These are phyloP conservation scores for Aspergillus ellipticus DNA, from an alignment of 495 filamentous ascomycete genomes.

Conservation along the genomic window DNA sequence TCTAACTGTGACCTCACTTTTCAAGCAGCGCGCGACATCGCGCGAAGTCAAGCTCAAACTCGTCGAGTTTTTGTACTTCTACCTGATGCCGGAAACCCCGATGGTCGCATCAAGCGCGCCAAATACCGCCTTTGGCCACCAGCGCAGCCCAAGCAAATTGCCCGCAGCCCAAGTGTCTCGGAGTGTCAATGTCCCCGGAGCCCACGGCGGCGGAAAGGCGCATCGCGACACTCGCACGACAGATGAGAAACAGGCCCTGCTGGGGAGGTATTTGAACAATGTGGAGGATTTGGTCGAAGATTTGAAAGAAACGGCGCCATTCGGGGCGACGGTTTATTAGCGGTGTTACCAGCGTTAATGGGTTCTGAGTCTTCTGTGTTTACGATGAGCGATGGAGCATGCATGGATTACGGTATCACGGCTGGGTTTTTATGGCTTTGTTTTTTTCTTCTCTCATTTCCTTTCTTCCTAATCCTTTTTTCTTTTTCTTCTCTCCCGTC, in stretches of 20 bases:
- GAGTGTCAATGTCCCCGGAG: conserved; percentile 37
- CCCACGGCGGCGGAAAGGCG: conserved; percentile 29
- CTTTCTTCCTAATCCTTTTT: conserved; percentile 16
- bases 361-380: conserved; percentile 8
- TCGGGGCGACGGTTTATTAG: conserved; percentile 44
- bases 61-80: conserved; percentile 96
- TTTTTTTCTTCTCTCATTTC: conserved; percentile 16
- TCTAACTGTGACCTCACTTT: conserved; percentile 86
- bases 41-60: conserved; percentile 89
- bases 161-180: conserved; percentile 35
- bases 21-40: conserved; percentile 76
- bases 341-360: conserved; percentile 7
- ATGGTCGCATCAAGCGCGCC: conserved; percentile 40
- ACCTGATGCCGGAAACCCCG: conserved; percentile 88
- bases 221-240: conserved; percentile 61
- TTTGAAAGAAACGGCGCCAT: conserved; percentile 68
- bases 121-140: conserved; percentile 43
- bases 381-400: conserved; percentile 23
- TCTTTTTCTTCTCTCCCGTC: conserved; percentile 18
- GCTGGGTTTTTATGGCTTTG: conserved; percentile 12
- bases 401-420: conserved; percentile 19
- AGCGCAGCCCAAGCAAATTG: conserved; percentile 71
- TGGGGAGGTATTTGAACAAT: conserved; percentile 79
- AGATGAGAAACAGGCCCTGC: conserved; percentile 80
- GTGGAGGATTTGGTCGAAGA: conserved; percentile 92